phyloP scores from a whole-genome alignment of 495 filamentous ascomycete genomes.

The Neurospora sp. region DNA sequence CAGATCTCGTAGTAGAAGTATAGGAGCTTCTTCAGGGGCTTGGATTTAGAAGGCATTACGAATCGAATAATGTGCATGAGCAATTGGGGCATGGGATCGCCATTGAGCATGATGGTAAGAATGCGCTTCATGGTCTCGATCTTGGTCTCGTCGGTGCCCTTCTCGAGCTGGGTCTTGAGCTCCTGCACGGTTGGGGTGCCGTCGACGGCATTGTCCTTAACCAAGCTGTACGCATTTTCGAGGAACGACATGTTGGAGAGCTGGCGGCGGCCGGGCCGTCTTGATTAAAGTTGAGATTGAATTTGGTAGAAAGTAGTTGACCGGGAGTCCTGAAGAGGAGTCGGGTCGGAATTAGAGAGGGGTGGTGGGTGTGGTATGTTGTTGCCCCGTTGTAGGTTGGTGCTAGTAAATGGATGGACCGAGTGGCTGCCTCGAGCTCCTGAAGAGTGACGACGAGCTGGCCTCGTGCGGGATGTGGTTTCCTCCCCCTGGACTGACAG shows the following conservation, averaged over 20 bases:
- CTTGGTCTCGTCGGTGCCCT: constrained; percentile 94
- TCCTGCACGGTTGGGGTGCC: constrained; percentile 76
- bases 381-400: constrained; percentile 5
- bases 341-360: constrained; percentile 8
- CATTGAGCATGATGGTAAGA: constrained; percentile 94
- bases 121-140: constrained; percentile 98
- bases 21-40: constrained; percentile 92
- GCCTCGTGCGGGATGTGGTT: neutral
- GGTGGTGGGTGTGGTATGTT: neutral
- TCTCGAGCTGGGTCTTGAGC: constrained; percentile 88
- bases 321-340: neutral
- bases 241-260: constrained; percentile 81
- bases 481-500: constrained; percentile 1
- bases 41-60: constrained; percentile 96
- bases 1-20: constrained; percentile 99
- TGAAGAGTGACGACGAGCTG: neutral
- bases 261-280: constrained; percentile 7
- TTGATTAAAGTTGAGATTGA: neutral
- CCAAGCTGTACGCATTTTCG: constrained; percentile 85
- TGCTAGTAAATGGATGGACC: neutral
- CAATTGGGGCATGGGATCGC: constrained; percentile 87
- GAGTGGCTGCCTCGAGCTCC: neutral
- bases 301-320: neutral
- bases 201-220: constrained; percentile 92
- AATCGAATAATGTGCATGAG: constrained; percentile 99